A percentile compares a stretch with the other conserved stretches of the same genome.
Evolutionary conservation across 768 basidiomycete species (phyloP).

Genomic region (Tricholoma matsutake): DNA sequence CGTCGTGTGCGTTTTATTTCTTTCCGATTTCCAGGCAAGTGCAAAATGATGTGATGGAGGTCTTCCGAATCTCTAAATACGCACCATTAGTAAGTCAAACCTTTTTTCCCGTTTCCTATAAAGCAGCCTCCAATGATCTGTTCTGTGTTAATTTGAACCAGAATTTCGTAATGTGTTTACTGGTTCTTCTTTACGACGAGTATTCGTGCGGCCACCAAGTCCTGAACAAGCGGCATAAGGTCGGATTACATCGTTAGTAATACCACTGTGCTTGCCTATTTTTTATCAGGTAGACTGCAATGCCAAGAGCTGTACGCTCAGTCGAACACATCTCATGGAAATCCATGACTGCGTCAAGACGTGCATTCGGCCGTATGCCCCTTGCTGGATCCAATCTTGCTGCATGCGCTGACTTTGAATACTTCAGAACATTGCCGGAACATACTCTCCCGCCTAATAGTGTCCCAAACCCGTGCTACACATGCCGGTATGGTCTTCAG

Average conservation of each 20-base stretch:
- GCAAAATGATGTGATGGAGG: neutral
- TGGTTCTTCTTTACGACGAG: slow-evolving; percentile 29
- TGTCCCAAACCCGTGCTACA: neutral
- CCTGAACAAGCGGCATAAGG: slow-evolving; percentile 31
- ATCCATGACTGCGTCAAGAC: slow-evolving; percentile 35
- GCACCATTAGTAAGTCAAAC: neutral
- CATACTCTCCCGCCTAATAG: neutral
- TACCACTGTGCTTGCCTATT: neutral
- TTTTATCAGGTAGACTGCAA: slow-evolving; percentile 49
- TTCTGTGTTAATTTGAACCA: neutral
- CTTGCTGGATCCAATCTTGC: neutral
- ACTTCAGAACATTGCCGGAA: neutral
- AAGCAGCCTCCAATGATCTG: neutral
- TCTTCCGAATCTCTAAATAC: neutral
- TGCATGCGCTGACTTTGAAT: neutral
- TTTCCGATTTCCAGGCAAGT: neutral
- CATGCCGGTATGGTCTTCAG: neutral
- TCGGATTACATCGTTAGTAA: slow-evolving; percentile 11
- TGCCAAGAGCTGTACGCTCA: slow-evolving; percentile 34
- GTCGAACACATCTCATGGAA: slow-evolving; percentile 28
- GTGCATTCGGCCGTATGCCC: slow-evolving; percentile 36
- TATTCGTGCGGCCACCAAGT: slow-evolving; percentile 31
- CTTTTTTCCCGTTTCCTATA: neutral
- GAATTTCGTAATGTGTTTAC: slow-evolving; percentile 25
- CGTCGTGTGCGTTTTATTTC: neutral